Conservation (phyloP, 108 stramenopile genomes). For the Cyclotella choctawhatcheeana region DNA sequence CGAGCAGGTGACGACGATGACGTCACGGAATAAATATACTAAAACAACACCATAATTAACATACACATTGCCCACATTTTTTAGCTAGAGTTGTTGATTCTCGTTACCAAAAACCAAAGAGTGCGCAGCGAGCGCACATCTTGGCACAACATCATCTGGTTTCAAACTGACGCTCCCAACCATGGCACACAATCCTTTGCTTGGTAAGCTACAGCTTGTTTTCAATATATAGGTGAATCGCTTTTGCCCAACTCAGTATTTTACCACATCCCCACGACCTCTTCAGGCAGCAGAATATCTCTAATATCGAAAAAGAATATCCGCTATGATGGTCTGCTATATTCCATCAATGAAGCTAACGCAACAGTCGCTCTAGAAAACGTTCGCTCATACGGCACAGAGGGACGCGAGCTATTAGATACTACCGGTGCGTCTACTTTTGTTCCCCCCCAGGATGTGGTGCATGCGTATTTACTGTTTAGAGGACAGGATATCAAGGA, state of each 20-base stretch:
- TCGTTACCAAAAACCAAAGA: too few relatives aligned
- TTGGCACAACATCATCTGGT: too few relatives aligned
- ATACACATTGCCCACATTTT: too few relatives aligned
- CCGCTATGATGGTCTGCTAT: slow-evolving; percentile 94
- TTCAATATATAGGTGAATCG: background rate
- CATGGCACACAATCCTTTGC: slow-evolving; percentile 39
- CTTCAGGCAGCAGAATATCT: slow-evolving; percentile 87
- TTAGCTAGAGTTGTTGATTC: too few relatives aligned
- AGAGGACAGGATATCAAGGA: slow-evolving; percentile 96
- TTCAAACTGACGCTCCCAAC: too few relatives aligned
- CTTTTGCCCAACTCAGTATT: background rate
- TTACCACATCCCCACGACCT: background rate
- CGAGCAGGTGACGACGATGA: background rate
- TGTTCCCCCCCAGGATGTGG: slow-evolving; percentile 78
- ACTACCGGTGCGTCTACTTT: slow-evolving; percentile 59
- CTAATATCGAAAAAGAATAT: slow-evolving; percentile 97
- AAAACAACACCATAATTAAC: too few relatives aligned
- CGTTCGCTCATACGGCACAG: slow-evolving; percentile 92
- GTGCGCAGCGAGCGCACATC: too few relatives aligned
- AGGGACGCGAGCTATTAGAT: slow-evolving; percentile 85
- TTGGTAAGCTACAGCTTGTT: slow-evolving; percentile 17
- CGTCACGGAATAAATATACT: too few relatives aligned
- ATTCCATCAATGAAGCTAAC: slow-evolving; percentile 91
- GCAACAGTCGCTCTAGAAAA: slow-evolving; percentile 94
- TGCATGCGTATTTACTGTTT: slow-evolving; percentile 91